phyloP scores from a whole-genome alignment of 345 rosid species.

The Rhodomyrtus tomentosa region DNA sequence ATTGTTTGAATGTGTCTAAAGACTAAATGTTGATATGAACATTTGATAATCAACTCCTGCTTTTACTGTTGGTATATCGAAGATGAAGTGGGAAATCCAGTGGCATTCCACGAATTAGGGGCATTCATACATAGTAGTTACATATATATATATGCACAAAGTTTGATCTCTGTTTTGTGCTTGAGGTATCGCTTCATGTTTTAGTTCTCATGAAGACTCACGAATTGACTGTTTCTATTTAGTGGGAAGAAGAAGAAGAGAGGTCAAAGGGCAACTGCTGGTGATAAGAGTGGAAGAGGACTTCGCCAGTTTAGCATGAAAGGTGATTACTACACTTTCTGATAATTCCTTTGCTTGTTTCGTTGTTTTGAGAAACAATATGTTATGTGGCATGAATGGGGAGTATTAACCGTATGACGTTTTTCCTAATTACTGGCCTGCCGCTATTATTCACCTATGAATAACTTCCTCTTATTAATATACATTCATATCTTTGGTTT shows the following conservation, averaged over 20 bases:
- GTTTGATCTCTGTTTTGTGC: not conserved
- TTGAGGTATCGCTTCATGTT: not conserved
- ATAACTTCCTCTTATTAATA: not conserved
- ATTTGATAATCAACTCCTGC: not conserved
- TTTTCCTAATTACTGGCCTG: not conserved
- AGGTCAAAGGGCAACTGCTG: slow-evolving; percentile 78
- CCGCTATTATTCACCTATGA: not conserved
- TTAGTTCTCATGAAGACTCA: not conserved
- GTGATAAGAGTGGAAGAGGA: slow-evolving; percentile 96
- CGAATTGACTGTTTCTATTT: not conserved
- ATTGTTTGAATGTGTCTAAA: not conserved
- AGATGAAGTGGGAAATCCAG: not conserved
- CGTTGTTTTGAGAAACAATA: not conserved
- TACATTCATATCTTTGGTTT: not conserved
- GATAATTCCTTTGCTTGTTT: not conserved
- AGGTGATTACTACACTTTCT: slow-evolving; percentile 30
- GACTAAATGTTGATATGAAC: not conserved
- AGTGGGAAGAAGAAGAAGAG: slow-evolving; percentile 87
- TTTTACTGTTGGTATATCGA: not conserved
- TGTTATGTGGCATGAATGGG: not conserved
- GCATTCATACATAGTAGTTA: not conserved
- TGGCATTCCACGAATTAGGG: not conserved
- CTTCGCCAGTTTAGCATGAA: slow-evolving; percentile 99
- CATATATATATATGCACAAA: not conserved
- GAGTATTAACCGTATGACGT: not conserved